A percentile compares a stretch with the other conserved stretches of the same genome.
Conservation (phyloP, 2,329 filamentous ascomycete species). For the Exophiala sp. region DNA sequence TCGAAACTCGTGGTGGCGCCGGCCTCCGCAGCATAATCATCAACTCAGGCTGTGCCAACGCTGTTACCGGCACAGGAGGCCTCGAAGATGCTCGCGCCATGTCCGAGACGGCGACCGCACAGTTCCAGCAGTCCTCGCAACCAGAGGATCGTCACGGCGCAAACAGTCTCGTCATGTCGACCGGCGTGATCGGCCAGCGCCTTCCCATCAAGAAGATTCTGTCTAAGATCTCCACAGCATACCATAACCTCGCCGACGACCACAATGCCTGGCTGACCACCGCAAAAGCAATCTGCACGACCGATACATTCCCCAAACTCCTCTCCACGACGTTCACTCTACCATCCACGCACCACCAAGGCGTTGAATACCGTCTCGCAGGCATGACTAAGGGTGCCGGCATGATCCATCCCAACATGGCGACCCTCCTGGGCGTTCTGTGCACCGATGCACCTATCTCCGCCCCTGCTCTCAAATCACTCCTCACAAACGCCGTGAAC, state of each 20-base stretch:
- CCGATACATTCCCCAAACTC: slow-evolving; percentile 97
- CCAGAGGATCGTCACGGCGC: slow-evolving; percentile 42
- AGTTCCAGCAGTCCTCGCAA: slow-evolving; percentile 44
- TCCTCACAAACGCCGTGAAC: slow-evolving; percentile 72
- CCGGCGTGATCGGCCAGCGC: slow-evolving; percentile 92
- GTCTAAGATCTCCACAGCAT: slow-evolving; percentile 72
- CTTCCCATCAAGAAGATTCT: slow-evolving; percentile 90
- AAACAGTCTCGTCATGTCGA: slow-evolving; percentile 93
- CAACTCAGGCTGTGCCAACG: slow-evolving; percentile 96
- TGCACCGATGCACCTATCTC: slow-evolving; percentile 85
- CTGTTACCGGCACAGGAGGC: slow-evolving; percentile 87
- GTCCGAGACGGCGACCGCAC: slow-evolving; percentile 72
- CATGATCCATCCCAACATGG: slow-evolving; percentile 99
- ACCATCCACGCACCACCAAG: slow-evolving; percentile 68
- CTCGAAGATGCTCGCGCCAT: slow-evolving; percentile 84
- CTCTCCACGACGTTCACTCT: slow-evolving; percentile 79
- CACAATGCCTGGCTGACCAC: slow-evolving; percentile 85
- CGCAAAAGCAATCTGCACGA: slow-evolving; percentile 93
- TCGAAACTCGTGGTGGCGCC: slow-evolving; percentile 62
- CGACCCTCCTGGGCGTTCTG: slow-evolving; percentile 84
- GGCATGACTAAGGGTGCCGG: slow-evolving; percentile 98
- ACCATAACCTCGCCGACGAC: slow-evolving; percentile 65
- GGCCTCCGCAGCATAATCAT: slow-evolving; percentile 80
- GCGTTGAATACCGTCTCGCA: slow-evolving; percentile 66
- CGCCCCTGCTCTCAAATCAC: slow-evolving; percentile 60